A percentile compares a stretch with the other conserved stretches of the same genome.
Evolutionary conservation across 805 yeast genomes (phyloP).

Genomic region (Candida nanaspora): DNA sequence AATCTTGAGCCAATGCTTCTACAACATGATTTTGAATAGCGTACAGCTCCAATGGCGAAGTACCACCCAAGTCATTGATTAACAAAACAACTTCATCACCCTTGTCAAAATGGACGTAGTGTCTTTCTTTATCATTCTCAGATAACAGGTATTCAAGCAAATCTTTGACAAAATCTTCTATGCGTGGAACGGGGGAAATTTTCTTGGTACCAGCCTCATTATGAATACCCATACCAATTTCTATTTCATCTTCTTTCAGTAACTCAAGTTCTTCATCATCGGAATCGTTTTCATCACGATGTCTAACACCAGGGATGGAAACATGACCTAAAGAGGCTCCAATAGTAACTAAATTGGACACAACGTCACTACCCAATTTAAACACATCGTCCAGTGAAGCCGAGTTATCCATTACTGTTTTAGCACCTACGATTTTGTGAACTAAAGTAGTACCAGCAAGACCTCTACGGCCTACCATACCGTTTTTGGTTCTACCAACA

Average conservation of each 20-base stretch:
- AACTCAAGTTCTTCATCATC: conserved; percentile 30
- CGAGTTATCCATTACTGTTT: conserved; percentile 22
- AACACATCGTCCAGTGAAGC: conserved; percentile 46
- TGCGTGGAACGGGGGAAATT: conserved; percentile 59
- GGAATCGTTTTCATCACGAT: conserved; percentile 33
- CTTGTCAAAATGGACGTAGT: conserved; percentile 62
- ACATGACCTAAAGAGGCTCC: conserved; percentile 89
- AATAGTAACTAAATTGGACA: conserved; percentile 68
- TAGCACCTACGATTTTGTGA: conserved; percentile 80
- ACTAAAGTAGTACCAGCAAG: conserved; percentile 86
- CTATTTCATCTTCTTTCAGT: conserved; percentile 60
- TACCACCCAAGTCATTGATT: conserved; percentile 85
- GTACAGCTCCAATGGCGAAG: conserved; percentile 70
- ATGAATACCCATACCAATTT: conserved; percentile 93
- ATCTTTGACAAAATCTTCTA: conserved; percentile 50
- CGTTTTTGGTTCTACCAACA: conserved; percentile 85
- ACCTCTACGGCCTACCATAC: conserved; percentile 91
- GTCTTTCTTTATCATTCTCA: conserved; percentile 63
- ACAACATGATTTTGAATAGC: conserved; percentile 61
- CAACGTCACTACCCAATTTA: conserved; percentile 52
- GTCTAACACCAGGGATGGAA: conserved; percentile 76
- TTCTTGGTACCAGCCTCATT: conserved; percentile 83
- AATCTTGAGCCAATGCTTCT: conserved; percentile 42
- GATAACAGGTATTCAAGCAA: conserved; percentile 59
- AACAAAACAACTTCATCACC: conserved; percentile 60